Evolutionary conservation across 31 red algal species (phyloP), one percentile per base, ranked within the genome.

Genomic region (Porphyra umbilicalis): DNA sequence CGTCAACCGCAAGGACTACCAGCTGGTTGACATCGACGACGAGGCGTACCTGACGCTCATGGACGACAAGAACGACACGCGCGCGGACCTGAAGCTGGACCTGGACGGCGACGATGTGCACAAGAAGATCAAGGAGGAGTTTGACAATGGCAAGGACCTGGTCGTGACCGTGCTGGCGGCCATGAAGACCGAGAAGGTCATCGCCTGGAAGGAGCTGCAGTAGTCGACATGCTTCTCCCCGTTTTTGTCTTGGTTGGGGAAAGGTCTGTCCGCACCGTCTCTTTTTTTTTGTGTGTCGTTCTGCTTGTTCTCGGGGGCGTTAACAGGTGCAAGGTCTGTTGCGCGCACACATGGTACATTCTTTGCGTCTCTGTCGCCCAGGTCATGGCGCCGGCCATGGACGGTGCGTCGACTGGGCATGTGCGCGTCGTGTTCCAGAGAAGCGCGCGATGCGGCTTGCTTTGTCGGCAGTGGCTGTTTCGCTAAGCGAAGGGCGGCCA

Each of bases 31-130:
- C 75, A 89, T 99, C 83, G 98, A 99, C 38, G 94, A 90, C 11
- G 98, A 99, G 76, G 83, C 80, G 32, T 97, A 92, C 78, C 75
- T 96, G n/a, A 91, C 95, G 31, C 33, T 97, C 9, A 99, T 99
- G 98, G 98, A 99, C 84, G 94, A 97, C 14, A 94, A 94, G 79
- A 90, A 94, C 79, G 88, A 97, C 0, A 95, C 94, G 1, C 91
- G 94, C 34, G 83, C 88, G 75, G 98, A 99, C 87, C 89, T 99
- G 36, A 86, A 88, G 68, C 75, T 99, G 13, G 89, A 95, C 46
- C 25, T 75, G 34, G 94, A 95, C 14, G 37, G 35, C 35, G 98
- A 99, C 6, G 94, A 92, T 3, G 84, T 95, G 67, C 94, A 97
- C 84, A 92, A 94, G 79, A 97, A 99, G 82, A 39, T 83, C 57